A percentile compares a stretch with the other conserved stretches of the same genome.
Conservation (phyloP, 306 rosid species). For the Corylus americana region DNA sequence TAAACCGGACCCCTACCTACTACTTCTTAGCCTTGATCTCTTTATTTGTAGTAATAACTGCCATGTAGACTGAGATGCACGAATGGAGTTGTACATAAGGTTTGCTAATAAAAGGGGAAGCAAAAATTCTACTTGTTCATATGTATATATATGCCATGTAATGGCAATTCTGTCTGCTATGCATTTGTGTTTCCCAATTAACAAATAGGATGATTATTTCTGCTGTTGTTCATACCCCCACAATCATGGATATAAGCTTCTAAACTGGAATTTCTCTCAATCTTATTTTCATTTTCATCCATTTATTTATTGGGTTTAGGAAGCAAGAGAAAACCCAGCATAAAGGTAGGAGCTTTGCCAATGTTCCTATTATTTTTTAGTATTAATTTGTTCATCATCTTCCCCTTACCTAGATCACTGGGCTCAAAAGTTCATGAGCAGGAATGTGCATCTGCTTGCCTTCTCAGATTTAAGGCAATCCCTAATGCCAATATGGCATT, state of each 20-base stretch:
- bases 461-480: neutral
- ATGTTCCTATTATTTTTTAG: neutral
- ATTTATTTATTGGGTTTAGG: neutral
- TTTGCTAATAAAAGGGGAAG: constrained; percentile 55
- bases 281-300: neutral
- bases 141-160: constrained; percentile 35
- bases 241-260: neutral
- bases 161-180: constrained; percentile 16
- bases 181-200: neutral
- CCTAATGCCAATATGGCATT: neutral
- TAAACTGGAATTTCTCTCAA: neutral
- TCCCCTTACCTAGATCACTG: too few species aligned
- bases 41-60: constrained; percentile 40
- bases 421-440: too few species aligned
- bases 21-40: constrained; percentile 32
- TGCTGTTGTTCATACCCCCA: neutral
- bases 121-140: constrained; percentile 33
- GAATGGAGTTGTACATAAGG: constrained; percentile 64
- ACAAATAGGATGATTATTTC: neutral
- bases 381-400: too few species aligned
- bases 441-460: too few species aligned
- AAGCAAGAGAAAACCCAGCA: constrained; percentile 3
- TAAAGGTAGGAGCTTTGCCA: neutral
- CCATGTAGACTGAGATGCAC: constrained; percentile 31
- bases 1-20: constrained; percentile 28